Conservation (phyloP, 371 early-diverging fungal genomes). For the Smittium mucronatum region DNA sequence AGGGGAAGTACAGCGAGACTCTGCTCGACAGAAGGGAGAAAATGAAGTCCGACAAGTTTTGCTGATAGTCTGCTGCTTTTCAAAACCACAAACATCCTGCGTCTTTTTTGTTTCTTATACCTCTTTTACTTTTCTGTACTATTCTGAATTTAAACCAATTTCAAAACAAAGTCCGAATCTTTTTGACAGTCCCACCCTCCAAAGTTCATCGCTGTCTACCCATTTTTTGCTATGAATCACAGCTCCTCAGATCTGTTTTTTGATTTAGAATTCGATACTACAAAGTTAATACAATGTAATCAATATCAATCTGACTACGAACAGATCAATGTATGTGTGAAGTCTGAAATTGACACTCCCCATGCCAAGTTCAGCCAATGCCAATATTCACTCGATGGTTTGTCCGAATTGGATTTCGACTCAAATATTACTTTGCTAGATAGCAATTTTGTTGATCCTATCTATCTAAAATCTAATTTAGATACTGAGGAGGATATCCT, state of each 20-base stretch:
- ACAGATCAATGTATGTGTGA: not conserved
- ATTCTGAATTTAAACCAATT: no score
- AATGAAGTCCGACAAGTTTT: conserved; percentile 14
- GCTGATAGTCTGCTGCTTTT: conserved; percentile 4
- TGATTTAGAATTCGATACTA: not conserved
- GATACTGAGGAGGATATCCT: no score
- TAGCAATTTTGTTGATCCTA: not conserved
- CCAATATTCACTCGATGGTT: not conserved
- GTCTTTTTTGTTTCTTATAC: no score
- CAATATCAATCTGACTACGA: no score
- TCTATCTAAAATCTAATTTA: not conserved
- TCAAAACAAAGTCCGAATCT: no score
- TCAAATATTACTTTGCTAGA: not conserved
- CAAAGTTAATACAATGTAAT: no score
- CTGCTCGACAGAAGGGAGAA: conserved; percentile 9
- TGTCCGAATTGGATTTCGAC: not conserved
- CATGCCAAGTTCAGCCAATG: not conserved
- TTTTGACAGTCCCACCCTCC: no score
- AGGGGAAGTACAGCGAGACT: conserved; percentile 13
- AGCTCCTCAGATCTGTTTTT: not conserved
- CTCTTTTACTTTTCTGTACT: no score
- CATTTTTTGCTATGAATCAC: no score
- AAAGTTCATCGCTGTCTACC: no score
- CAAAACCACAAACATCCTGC: not conserved
- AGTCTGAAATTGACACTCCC: not conserved